Evolutionary conservation across 163 green algal species (phyloP).

Genomic region (Prototheca stagnorum): DNA sequence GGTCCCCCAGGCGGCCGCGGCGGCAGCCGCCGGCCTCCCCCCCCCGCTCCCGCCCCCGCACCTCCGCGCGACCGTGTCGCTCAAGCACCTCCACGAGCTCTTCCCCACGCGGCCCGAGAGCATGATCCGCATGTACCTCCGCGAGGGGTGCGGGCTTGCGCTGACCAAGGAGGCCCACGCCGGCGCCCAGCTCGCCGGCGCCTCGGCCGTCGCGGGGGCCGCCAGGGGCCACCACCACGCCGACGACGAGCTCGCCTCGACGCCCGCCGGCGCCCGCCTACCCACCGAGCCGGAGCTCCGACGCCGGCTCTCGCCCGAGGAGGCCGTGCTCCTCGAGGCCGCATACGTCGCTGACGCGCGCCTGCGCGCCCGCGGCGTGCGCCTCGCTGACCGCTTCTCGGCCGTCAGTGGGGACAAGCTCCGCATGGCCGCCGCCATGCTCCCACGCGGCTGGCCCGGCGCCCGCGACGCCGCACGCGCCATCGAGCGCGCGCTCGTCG

Average conservation of each 20-base stretch:
- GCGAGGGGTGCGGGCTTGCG: slow-evolving; percentile 9
- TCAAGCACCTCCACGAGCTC: slow-evolving; percentile 2
- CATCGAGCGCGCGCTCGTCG: slow-evolving; percentile 10
- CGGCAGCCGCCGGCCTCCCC: background rate
- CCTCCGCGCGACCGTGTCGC: slow-evolving; percentile 2
- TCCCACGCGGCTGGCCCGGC: slow-evolving; percentile 8
- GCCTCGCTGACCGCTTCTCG: slow-evolving; percentile 12
- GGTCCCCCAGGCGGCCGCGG: background rate
- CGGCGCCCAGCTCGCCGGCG: too few relatives aligned
- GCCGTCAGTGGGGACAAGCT: slow-evolving; percentile 19
- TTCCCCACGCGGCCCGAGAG: slow-evolving; percentile 15
- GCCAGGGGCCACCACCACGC: too few relatives aligned
- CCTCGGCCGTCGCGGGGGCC: too few relatives aligned
- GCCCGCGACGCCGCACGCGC: slow-evolving; percentile 5
- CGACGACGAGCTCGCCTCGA: slow-evolving; percentile 11
- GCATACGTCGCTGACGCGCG: slow-evolving; percentile 12
- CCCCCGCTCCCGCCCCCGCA: background rate
- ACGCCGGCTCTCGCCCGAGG: background rate
- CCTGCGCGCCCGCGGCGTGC: slow-evolving; percentile 12
- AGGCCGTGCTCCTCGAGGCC: slow-evolving; percentile 9
- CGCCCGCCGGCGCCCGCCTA: slow-evolving; percentile 9
- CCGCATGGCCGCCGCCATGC: slow-evolving; percentile 22
- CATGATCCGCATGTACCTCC: slow-evolving; percentile 18
- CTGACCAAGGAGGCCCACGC: background rate
- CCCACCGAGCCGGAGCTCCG: slow-evolving; percentile 19